A percentile compares a stretch with the other conserved stretches of the same genome.
These are phyloP conservation scores for Neopestalotiopsis clavispora DNA, from an alignment of 2,329 filamentous ascomycete species.

Conservation along the genomic window DNA sequence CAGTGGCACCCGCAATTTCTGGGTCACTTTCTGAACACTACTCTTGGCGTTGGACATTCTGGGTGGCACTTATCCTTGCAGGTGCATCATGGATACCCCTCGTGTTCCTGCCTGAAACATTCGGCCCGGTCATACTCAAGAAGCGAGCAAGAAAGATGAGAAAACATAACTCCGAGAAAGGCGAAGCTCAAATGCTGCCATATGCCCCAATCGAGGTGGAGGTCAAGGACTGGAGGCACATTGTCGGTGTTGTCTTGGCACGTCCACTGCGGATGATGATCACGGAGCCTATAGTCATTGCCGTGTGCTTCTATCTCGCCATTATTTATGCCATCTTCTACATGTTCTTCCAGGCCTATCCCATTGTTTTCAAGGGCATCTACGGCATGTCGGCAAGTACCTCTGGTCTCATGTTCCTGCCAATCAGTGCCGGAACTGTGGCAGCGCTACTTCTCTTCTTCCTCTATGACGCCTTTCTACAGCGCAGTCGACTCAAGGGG, in stretches of 20 bases:
- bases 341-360: conserved; percentile 64
- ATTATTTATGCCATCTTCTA: conserved; percentile 61
- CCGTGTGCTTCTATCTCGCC: conserved; percentile 40
- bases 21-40: not conserved
- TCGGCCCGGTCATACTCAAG: conserved; percentile 31
- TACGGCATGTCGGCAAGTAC: conserved; percentile 46
- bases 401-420: conserved; percentile 39
- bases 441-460: not conserved
- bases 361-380: conserved; percentile 52
- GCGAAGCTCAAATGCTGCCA: too few species aligned
- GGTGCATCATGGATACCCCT: conserved; percentile 50
- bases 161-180: not conserved
- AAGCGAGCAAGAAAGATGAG: conserved; percentile 4
- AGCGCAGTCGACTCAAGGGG: not conserved
- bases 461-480: conserved; percentile 6
- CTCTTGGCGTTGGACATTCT: conserved; percentile 51
- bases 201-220: conserved; percentile 12
- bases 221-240: not conserved
- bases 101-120: conserved; percentile 51
- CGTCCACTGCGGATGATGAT: conserved; percentile 34
- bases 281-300: conserved; percentile 45
- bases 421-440: conserved; percentile 11
- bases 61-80: conserved; percentile 31
- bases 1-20: not conserved
- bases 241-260: conserved; percentile 3